Base-by-base conservation (phyloP, 192 early-diverging fungal genomes). In the Coemansia sp. region DNA sequence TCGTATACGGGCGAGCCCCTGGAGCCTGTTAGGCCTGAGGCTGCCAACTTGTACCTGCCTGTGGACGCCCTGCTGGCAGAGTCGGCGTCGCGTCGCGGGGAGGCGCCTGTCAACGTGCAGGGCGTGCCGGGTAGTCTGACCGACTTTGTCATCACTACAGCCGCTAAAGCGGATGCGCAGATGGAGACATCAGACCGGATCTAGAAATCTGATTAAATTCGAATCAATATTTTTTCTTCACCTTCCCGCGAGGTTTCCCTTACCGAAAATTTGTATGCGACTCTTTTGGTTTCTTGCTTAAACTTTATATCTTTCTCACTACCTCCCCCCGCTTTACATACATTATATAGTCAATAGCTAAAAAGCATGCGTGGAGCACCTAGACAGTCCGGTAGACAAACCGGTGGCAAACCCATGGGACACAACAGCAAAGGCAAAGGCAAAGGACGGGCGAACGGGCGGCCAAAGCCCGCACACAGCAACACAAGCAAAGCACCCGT, bases 1-100 rank as follows among this genome's bases (percentile, higher is more conserved):
- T 69, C 77, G 34, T 88, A 86, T 56, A 81, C 60, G n/a, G 75
- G 69, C 13, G 75, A 78, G 40, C 50, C 57, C 0, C 19, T 55
- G 8, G 61, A 64, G 33, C 45, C 37, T 12, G 41, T 61, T 3
- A 71, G 64, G 61, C 75, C 75, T 10, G 75, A 78, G 55, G 41
- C 46, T 3, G 50, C 69, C 12, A 78, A 68, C 46, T 30, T 78
- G 46, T 78, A 78, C 45, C 52, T 78, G 18, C 75, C 75, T 10
- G 65, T 68, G 0, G 66, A 71, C 19, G 13, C 40, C 9, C 40
- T 78, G 43, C 59, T 78, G n/a, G 75, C 69, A 0, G 69, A 71
- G 21, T 71, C 69, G 9, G 25, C 57, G 4, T 25, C 23, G 34
- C 51, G 41, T 18, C 25, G 48, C 15, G n/a, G 37, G 11, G 22